Percentiles rank a stretch among this genome's conserved stretches.
These are phyloP conservation scores for Parafenestella ontariensis DNA, from an alignment of 2,329 filamentous ascomycete species.

Conservation along the genomic window DNA sequence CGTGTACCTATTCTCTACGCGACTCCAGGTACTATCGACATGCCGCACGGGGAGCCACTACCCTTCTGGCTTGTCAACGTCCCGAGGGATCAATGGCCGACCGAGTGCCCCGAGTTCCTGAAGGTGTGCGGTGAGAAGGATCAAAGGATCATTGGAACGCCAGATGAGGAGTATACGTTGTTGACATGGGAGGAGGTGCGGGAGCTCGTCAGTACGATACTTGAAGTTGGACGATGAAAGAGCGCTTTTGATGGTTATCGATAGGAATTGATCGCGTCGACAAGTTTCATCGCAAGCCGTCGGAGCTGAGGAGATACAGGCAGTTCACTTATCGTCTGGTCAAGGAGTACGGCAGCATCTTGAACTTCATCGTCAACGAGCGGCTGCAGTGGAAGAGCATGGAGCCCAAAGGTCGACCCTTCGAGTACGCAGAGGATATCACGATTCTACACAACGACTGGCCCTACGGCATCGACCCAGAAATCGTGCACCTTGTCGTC, in stretches of 20 bases:
- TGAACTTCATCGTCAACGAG: slow-evolving; percentile 75
- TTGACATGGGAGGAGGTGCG: slow-evolving; percentile 75
- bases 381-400: slow-evolving; percentile 71
- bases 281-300: slow-evolving; percentile 77
- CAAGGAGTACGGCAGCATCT: slow-evolving; percentile 74
- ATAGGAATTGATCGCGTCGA: slow-evolving; percentile 72
- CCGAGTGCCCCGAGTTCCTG: slow-evolving; percentile 76
- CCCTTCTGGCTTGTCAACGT: slow-evolving; percentile 89
- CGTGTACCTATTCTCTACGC: background rate
- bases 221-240: background rate
- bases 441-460: slow-evolving; percentile 89
- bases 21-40: slow-evolving; percentile 1
- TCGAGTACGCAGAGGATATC: slow-evolving; percentile 64
- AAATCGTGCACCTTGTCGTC: slow-evolving; percentile 84
- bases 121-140: slow-evolving; percentile 71
- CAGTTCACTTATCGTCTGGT: slow-evolving; percentile 71
- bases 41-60: slow-evolving; percentile 31
- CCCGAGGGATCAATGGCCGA: slow-evolving; percentile 65
- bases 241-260: slow-evolving; percentile 6
- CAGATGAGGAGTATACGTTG: slow-evolving; percentile 68
- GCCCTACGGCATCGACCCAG: slow-evolving; percentile 83
- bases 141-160: slow-evolving; percentile 71
- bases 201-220: slow-evolving; percentile 57
- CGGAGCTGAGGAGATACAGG: slow-evolving; percentile 78
- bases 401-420: slow-evolving; percentile 50